Evolutionary conservation across 1,284 basidiomycete genomes (phyloP).

Genomic region (Moesziomyces aphidis): DNA sequence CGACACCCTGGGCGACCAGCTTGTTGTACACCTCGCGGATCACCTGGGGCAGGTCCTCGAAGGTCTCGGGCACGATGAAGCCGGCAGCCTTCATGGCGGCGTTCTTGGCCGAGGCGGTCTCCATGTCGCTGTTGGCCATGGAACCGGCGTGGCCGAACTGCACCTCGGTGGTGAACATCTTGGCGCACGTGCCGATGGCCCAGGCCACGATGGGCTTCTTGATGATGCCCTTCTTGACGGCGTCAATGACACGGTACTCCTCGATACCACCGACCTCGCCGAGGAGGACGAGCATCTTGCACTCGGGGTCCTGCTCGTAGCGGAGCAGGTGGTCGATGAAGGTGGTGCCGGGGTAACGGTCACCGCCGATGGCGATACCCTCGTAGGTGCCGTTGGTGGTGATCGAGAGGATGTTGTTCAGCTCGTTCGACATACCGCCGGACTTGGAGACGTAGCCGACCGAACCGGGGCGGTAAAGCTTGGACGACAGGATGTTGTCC

Average conservation of each 20-base stretch:
- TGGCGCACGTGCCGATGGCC: slow-evolving; percentile 99
- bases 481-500: slow-evolving; percentile 99
- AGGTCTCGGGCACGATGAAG: slow-evolving; percentile 96
- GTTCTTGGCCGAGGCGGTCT: slow-evolving; percentile 99
- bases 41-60: slow-evolving; percentile 91
- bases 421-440: slow-evolving; percentile 99
- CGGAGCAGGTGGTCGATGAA: slow-evolving; percentile 99
- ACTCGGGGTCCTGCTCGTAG: slow-evolving; percentile 95
- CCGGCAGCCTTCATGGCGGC: slow-evolving; percentile 92
- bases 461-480: slow-evolving; percentile 96
- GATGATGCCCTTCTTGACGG: slow-evolving; percentile 92
- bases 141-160: slow-evolving; percentile 99
- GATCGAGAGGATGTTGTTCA: slow-evolving; percentile 99
- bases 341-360: slow-evolving; percentile 96
- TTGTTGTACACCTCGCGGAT: slow-evolving; percentile 86
- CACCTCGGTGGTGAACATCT: slow-evolving; percentile 99
- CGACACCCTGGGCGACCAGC: slow-evolving; percentile 79
- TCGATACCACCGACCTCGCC: slow-evolving; percentile 99
- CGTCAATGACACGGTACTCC: slow-evolving; percentile 98
- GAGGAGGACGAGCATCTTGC: slow-evolving; percentile 98
- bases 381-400: slow-evolving; percentile 99
- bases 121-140: slow-evolving; percentile 96
- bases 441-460: slow-evolving; percentile 99
- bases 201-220: slow-evolving; percentile 99
- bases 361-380: slow-evolving; percentile 99